phyloP scores from a whole-genome alignment of 441 rosid species.

The Aquilaria agallochum region DNA sequence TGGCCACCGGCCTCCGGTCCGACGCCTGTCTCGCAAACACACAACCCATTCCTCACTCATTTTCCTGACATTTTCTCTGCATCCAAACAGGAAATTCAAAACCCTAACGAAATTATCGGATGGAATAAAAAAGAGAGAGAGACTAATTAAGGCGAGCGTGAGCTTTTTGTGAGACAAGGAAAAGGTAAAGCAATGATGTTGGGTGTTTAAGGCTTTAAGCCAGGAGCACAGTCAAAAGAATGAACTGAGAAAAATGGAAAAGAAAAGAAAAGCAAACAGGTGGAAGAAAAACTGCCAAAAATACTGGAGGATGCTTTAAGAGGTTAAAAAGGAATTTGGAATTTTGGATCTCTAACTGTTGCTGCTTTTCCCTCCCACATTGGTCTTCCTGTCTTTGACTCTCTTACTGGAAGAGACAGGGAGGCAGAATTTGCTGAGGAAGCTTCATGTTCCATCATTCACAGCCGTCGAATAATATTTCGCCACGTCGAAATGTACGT shows the following conservation, averaged over 20 bases:
- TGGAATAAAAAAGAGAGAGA: neutral
- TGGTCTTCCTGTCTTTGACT: constrained; percentile 7
- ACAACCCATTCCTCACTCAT: constrained; percentile 38
- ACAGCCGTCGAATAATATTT: too few relatives aligned
- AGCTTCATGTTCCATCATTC: too few relatives aligned
- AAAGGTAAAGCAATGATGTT: constrained; percentile 37
- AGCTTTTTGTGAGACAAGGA: constrained; percentile 31
- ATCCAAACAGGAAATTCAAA: constrained; percentile 7
- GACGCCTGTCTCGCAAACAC: constrained; percentile 43
- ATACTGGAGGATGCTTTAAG: neutral
- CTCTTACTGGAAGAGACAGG: neutral
- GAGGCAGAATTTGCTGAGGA: too few relatives aligned
- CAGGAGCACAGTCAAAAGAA: constrained; percentile 24
- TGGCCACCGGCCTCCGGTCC: constrained; percentile 29
- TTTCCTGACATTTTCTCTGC: constrained; percentile 21
- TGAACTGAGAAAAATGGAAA: constrained; percentile 9
- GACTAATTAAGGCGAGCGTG: constrained; percentile 12
- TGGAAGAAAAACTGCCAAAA: too few relatives aligned
- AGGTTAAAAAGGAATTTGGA: neutral
- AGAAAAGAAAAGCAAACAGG: neutral
- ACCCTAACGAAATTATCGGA: constrained; percentile 2
- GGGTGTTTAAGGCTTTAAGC: constrained; percentile 9
- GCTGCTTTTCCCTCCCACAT: neutral
- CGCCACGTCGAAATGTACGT: constrained; percentile 9
- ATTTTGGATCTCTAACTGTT: constrained; percentile 19